Evolutionary conservation across 2,329 filamentous ascomycete genomes (phyloP), one percentile per base, ranked within the genome.

Genomic region (Alternaria burnsii): DNA sequence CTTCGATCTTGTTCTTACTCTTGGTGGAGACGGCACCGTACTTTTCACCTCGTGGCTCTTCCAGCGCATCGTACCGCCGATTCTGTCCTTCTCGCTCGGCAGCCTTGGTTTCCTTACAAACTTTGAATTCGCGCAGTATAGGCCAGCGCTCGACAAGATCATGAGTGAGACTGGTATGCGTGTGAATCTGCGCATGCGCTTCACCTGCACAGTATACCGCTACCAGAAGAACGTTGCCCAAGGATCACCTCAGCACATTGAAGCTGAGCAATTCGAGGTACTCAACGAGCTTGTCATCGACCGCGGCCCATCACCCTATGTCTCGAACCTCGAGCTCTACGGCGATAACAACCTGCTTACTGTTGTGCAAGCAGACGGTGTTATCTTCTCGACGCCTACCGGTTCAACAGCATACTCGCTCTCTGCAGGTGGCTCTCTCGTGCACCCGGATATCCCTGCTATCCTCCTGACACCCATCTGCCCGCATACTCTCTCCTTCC

Each of bases 241-340:
- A 7, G 81, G 85, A 11, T 84, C 87, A n/a, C 87, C 88, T 40
- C 86, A 90, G 43, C 76, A 79, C 67, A 90, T 95, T 70, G 94
- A 97, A 79, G 92, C 91, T 44, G 94, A 98, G 81, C 94, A 97
- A 73, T 98, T 97, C 66, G 95, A 99, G 81, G 94, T 99, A 20
- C 88, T 99, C 66, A 99, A 99, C 80, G 95, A 99, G 82, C 89
- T 99, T 52, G 94, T 99, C 78, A 98, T 99, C 71, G 95, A 99
- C 81, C 92, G 95, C 61, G 95, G 95, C 65, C 95, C 95, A 73
- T 97, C 92, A 16, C 94, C 94, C 20, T 99, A 98, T 76, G 94
- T 99, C 60, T 98, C 94, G 43, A 97, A 97, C 80, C 85, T 99
- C 40, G 95, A 99, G 81, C 85, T 99, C 11, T 98, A 97, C 77